Percentiles rank a stretch among this genome's conserved stretches.
Conservation (phyloP, 179 eudicot genomes). For the Vitellaria paradoxa region DNA sequence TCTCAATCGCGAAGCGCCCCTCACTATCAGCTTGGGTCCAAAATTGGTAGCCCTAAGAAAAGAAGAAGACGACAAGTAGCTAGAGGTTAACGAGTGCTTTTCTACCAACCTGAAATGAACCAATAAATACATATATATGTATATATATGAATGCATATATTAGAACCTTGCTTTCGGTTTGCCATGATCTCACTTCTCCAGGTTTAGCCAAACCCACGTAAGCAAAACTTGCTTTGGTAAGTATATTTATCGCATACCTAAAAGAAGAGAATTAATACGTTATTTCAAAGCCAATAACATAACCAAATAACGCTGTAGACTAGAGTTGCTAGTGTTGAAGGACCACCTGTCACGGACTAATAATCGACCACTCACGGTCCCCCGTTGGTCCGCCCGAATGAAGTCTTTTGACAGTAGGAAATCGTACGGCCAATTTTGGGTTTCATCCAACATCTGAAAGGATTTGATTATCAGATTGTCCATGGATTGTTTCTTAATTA, state of each 20-base stretch:
- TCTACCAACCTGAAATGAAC: neutral
- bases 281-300: no score
- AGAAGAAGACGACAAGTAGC: no score
- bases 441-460: constrained; percentile 52
- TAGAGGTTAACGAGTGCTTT: no score
- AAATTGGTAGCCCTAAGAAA: constrained; percentile 53
- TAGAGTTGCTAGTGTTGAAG: no score
- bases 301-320: no score
- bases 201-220: constrained; percentile 55
- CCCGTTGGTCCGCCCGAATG: constrained; percentile 39
- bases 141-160: neutral
- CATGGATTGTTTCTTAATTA: no score
- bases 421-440: constrained; percentile 47
- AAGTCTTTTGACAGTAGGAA: constrained; percentile 50
- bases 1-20: constrained; percentile 40
- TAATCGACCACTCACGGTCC: constrained; percentile 39
- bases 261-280: neutral
- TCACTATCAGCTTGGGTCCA: constrained; percentile 48
- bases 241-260: constrained; percentile 29
- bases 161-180: constrained; percentile 50
- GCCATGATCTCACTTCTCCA: constrained; percentile 55
- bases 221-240: constrained; percentile 37
- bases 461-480: no score
- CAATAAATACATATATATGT: no score
- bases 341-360: constrained; percentile 32